Percentiles rank a stretch among this genome's conserved stretches.
Evolutionary conservation across 2,329 filamentous ascomycete species (phyloP).

Genomic region (Cordyceps militaris): DNA sequence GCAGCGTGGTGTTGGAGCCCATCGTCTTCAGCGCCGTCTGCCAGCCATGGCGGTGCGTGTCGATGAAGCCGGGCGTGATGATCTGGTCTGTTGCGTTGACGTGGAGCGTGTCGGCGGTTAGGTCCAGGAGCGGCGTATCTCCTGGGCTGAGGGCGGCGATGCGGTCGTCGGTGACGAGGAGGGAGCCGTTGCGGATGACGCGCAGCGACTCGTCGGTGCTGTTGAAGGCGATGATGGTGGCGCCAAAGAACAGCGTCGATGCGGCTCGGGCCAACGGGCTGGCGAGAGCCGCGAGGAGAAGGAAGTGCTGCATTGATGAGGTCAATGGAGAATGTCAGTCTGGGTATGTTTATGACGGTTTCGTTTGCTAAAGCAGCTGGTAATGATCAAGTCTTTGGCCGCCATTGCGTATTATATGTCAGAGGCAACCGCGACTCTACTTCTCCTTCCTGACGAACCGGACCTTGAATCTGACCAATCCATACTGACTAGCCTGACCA

Average conservation of each 20-base stretch:
- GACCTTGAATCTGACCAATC: background rate
- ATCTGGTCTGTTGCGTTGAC: slow-evolving; percentile 46
- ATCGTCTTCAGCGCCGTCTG: slow-evolving; percentile 49
- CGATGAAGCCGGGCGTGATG: slow-evolving; percentile 47
- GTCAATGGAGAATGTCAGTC: background rate
- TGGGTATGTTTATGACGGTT: background rate
- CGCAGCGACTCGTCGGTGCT: slow-evolving; percentile 24
- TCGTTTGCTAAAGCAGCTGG: background rate
- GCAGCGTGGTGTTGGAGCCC: slow-evolving; percentile 41
- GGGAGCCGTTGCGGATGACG: slow-evolving; percentile 33
- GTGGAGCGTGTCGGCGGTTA: slow-evolving; percentile 22
- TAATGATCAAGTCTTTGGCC: background rate
- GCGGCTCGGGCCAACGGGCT: background rate
- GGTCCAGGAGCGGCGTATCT: background rate
- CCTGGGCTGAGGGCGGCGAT: background rate
- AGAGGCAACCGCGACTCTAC: background rate
- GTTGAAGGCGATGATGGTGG: slow-evolving; percentile 37
- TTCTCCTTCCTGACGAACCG: background rate
- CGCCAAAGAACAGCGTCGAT: slow-evolving; percentile 24
- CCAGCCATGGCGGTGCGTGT: slow-evolving; percentile 51
- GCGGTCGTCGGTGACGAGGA: slow-evolving; percentile 26
- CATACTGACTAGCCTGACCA: background rate
- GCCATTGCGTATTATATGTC: background rate
- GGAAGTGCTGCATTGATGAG: background rate
- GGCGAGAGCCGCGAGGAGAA: background rate